Evolutionary conservation across 2,329 filamentous ascomycete genomes (phyloP).

Genomic region (Colletotrichum sp.): DNA sequence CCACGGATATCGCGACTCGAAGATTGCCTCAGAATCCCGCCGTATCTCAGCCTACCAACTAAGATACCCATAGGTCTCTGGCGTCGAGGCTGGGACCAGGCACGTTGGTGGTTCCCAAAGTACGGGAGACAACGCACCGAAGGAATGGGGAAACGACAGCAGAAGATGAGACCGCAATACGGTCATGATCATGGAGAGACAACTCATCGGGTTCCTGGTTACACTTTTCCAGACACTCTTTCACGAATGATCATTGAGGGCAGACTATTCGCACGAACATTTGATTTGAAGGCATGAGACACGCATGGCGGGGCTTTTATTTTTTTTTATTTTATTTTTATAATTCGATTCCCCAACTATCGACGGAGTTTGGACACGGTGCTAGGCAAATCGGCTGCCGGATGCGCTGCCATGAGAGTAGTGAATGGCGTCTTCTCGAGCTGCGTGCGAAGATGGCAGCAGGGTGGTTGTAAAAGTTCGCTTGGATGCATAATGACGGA

Average conservation of each 20-base stretch:
- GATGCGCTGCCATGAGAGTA: background rate
- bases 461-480: background rate
- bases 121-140: background rate
- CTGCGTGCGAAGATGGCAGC: background rate
- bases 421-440: background rate
- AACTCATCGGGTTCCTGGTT: background rate
- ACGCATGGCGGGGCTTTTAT: constrained; percentile 19
- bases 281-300: constrained; percentile 22
- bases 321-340: background rate
- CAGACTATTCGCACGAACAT: background rate
- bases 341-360: background rate
- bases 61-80: background rate
- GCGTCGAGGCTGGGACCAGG: background rate
- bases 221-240: background rate
- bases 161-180: background rate
- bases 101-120: background rate
- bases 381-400: background rate
- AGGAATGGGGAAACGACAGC: background rate
- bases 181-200: background rate
- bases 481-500: constrained; percentile 22
- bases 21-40: background rate
- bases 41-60: background rate
- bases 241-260: background rate
- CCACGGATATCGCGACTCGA: background rate
- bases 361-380: background rate